Percentiles rank a stretch among this genome's conserved stretches.
phyloP scores from a whole-genome alignment of 2,329 filamentous ascomycete species.

The Fusarium sp. region DNA sequence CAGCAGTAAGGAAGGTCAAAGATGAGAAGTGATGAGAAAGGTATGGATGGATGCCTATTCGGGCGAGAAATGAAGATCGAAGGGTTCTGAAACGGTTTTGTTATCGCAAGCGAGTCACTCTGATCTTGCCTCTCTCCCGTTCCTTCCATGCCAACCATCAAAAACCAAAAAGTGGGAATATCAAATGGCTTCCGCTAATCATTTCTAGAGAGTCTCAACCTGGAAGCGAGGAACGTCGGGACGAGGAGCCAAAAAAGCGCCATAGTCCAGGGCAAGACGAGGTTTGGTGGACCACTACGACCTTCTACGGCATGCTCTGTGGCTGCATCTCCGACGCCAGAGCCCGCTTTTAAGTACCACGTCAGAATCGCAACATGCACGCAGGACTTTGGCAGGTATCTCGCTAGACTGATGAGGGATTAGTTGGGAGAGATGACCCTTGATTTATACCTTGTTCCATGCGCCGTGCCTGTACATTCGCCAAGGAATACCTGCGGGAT shows the following conservation, averaged over 20 bases:
- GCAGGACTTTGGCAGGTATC: constrained; percentile 31
- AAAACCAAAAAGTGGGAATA: constrained; percentile 33
- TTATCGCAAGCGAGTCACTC: constrained; percentile 35
- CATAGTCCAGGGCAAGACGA: constrained; percentile 24
- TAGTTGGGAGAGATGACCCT: background rate
- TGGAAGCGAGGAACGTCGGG: constrained; percentile 28
- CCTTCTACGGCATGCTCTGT: constrained; percentile 17
- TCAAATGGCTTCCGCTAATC: constrained; percentile 28
- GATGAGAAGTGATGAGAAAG: constrained; percentile 6
- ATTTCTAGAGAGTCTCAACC: constrained; percentile 5
- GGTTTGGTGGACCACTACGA: constrained; percentile 32
- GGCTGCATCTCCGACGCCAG: constrained; percentile 13
- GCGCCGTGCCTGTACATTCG: constrained; percentile 17
- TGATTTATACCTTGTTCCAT: constrained; percentile 25
- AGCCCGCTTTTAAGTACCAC: constrained; percentile 30
- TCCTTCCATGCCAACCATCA: constrained; percentile 32
- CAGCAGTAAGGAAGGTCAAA: background rate
- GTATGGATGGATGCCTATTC: constrained; percentile 9
- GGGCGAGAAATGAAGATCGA: constrained; percentile 29
- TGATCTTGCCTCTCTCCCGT: constrained; percentile 34
- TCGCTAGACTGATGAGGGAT: background rate
- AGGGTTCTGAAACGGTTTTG: constrained; percentile 38
- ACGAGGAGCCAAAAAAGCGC: constrained; percentile 29
- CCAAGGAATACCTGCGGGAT: constrained; percentile 33
- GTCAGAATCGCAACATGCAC: constrained; percentile 16